Evolutionary conservation across 345 rosid species (phyloP), one percentile per base, ranked within the genome.

Genomic region (Gossypium turneri): DNA sequence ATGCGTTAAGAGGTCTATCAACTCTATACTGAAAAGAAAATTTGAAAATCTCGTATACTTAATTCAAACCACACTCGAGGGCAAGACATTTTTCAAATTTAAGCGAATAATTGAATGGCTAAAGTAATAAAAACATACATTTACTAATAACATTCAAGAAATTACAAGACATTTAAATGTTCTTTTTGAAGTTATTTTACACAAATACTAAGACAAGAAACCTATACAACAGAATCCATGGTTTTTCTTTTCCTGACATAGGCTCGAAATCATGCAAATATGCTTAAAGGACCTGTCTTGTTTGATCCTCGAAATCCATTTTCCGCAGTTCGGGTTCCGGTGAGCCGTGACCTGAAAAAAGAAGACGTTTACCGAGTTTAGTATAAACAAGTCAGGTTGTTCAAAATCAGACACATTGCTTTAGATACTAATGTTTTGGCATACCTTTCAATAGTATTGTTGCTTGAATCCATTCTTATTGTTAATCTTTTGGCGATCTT

Each of bases 231-330:
- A 75, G 74, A 41, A 73, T 59, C 61, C 65, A 51, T 71, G 16
- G 59, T 16, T 57, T 34, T 45, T 45, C 6, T 45, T 45, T 45
- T 45, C 72, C 62, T 11, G 22, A 61, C 72, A 68, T 38, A 50
- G 61, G 63, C 67, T 53, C n/a, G 13, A 47, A 12, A 44, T 69
- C 78, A 90, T 3, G 90, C 97, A 8, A 85, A 87, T 76, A 89
- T 90, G 88, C 97, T 89, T 73, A 89, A 80, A 0, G 96, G 94
- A 60, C 97, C 92, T 2, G 89, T 78, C 83, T 92, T 92, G 62
- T 76, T 84, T 15, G 96, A 79, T n/a, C 91, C 81, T 45, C 84
- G 85, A 9, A 92, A 81, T 70, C 91, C 92, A 44, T 77, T 93
- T 67, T 88, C 92, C 1, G 85, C 81, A 41, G 73, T 86, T 69